phyloP scores from a whole-genome alignment of 2,329 filamentous ascomycete genomes.

The Calcarisporium arbuscula region DNA sequence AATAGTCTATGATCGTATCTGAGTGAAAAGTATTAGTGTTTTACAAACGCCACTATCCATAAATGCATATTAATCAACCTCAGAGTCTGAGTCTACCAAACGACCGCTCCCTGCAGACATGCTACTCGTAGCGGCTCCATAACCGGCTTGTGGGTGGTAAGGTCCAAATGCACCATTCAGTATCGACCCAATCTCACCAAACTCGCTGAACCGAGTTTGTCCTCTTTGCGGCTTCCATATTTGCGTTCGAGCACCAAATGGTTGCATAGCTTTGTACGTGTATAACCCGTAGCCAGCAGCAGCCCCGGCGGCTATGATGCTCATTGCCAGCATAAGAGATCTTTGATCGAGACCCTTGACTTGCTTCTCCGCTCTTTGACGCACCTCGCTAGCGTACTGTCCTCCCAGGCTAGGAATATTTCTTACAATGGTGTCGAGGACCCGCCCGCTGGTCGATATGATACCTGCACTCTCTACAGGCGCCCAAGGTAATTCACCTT shows the following conservation, averaged over 20 bases:
- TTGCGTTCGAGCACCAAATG: constrained; percentile 39
- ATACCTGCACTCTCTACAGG: constrained; percentile 14
- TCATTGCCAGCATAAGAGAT: constrained; percentile 23
- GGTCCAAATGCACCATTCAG: constrained; percentile 28
- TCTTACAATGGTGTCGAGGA: constrained; percentile 27
- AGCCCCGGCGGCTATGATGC: constrained; percentile 29
- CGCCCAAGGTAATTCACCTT: constrained; percentile 21
- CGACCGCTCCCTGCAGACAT: constrained; percentile 15
- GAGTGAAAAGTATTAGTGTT: too few species aligned
- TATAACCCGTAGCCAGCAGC: constrained; percentile 32
- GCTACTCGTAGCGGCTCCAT: constrained; percentile 4
- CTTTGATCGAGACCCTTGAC: constrained; percentile 26
- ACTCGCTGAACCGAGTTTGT: constrained; percentile 30
- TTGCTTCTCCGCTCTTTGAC: constrained; percentile 26
- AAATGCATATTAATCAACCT: constrained; percentile 29
- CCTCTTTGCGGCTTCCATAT: constrained; percentile 31
- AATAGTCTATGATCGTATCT: too few species aligned
- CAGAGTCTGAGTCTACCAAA: constrained; percentile 28
- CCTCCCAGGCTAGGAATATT: constrained; percentile 29
- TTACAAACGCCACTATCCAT: not conserved
- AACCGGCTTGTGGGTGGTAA: constrained; percentile 11
- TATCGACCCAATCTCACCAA: constrained; percentile 43
- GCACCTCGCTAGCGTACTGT: constrained; percentile 29
- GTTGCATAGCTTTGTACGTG: constrained; percentile 33
- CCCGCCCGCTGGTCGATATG: constrained; percentile 20